phyloP scores from a whole-genome alignment of 2,329 filamentous ascomycete species.

The Endocalyx cinctus region DNA sequence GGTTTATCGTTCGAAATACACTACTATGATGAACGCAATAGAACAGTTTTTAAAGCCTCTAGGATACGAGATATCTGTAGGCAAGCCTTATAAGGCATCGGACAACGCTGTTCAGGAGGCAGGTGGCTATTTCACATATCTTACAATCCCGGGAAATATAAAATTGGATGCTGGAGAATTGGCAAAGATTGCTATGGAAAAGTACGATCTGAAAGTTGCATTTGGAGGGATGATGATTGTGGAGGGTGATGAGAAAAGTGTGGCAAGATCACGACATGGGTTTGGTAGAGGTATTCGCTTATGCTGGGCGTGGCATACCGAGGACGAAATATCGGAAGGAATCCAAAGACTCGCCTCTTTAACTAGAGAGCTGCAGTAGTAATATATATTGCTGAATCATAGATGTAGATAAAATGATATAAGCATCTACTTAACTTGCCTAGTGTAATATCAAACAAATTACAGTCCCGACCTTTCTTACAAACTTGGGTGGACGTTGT shows the following conservation, averaged over 20 bases:
- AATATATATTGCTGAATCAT: too few species aligned
- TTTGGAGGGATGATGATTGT: constrained; percentile 53
- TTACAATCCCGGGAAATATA: constrained; percentile 43
- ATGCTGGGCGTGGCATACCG: background rate
- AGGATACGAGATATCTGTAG: too few species aligned
- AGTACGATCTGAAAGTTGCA: constrained; percentile 51
- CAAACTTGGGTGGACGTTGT: too few species aligned
- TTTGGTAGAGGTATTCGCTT: background rate
- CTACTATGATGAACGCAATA: constrained; percentile 15
- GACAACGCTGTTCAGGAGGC: constrained; percentile 25
- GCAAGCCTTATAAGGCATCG: constrained; percentile 9
- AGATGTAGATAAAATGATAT: too few species aligned
- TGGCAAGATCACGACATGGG: too few species aligned
- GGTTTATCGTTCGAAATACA: constrained; percentile 39
- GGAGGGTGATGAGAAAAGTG: constrained; percentile 18
- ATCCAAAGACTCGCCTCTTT: background rate
- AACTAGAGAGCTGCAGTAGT: too few species aligned
- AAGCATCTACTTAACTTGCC: too few species aligned
- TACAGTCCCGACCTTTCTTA: too few species aligned
- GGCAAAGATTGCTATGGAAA: constrained; percentile 44
- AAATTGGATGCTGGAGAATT: constrained; percentile 34
- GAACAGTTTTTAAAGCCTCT: constrained; percentile 14
- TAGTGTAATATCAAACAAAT: too few species aligned
- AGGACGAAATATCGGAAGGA: background rate
- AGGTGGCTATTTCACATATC: constrained; percentile 64